These are phyloP conservation scores for Adiantum capillusveneris DNA, from an alignment of 75 land plant species.

Conservation along the genomic window DNA sequence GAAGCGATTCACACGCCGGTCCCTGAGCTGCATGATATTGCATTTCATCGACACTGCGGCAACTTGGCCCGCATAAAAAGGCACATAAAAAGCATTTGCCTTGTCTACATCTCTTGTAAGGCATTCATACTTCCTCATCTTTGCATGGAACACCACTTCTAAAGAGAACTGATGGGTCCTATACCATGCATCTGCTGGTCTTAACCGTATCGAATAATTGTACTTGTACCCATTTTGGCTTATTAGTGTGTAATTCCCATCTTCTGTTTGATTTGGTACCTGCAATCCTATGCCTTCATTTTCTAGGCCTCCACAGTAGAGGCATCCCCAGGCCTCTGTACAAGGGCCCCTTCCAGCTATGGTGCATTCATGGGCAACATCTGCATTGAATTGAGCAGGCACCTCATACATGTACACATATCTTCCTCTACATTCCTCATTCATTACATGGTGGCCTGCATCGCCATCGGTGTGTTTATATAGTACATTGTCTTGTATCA, in stretches of 20 bases:
- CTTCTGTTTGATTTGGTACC: neutral
- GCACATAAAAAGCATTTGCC: slow-evolving; percentile 9
- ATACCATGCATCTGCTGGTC: slow-evolving; percentile 14
- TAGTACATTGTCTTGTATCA: no score
- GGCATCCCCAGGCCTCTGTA: slow-evolving; percentile 8
- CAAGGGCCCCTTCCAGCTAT: slow-evolving; percentile 16
- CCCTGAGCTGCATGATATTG: slow-evolving; percentile 37
- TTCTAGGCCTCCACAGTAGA: neutral
- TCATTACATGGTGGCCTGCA: no score
- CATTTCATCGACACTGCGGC: slow-evolving; percentile 16
- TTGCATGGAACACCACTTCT: slow-evolving; percentile 12
- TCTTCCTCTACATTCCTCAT: slow-evolving; percentile 14
- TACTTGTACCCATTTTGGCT: slow-evolving; percentile 36
- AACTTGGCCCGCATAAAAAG: slow-evolving; percentile 10
- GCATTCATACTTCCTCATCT: slow-evolving; percentile 4
- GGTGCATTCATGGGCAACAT: slow-evolving; percentile 16
- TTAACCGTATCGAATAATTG: no score
- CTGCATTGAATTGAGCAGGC: slow-evolving; percentile 28
- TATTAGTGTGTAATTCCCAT: slow-evolving; percentile 4
- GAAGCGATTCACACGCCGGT: slow-evolving; percentile 15
- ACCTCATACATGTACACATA: slow-evolving; percentile 36
- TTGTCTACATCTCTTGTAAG: slow-evolving; percentile 1
- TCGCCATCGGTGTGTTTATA: no score
- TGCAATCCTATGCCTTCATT: slow-evolving; percentile 26
- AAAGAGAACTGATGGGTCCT: slow-evolving; percentile 4